Base-by-base conservation (phyloP, 352 stramenopile species). In the Globisporangium parvum region DNA sequence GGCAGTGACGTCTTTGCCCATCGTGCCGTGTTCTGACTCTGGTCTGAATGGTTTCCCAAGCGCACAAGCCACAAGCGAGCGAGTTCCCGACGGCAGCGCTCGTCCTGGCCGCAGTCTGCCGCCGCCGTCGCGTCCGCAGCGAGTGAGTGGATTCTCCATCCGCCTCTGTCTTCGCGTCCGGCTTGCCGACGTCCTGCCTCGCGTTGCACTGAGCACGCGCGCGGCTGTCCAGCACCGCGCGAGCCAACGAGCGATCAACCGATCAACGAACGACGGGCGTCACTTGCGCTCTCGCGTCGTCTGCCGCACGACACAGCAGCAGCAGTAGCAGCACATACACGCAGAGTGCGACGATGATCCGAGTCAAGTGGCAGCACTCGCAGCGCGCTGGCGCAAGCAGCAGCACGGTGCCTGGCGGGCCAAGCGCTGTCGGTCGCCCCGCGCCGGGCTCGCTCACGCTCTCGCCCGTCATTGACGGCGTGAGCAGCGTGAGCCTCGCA, bases 351-450 rank as follows among this genome's bases (percentile, higher is more conserved):
- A 23, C 23, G 14, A 88, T 88, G 77, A 88, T 88, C 70, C 73
- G 73, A 44, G 77, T 88, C 60, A 88, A 85, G 58, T 88, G 77
- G 77, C 71, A 88, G 59, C 73, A 69, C 56, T 79, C 67, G 41
- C 69, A 71, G 53, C 39, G 47, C 40, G 47, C 42, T 17, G 14
- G 23, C 40, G 6, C 31, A 10, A 65, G 57, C 2, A 15, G 24
- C 15, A 21, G 44, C 35, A 28, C 18, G 15, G 33, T n/a, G 12
- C 44, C 46, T 18, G 23, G 37, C 37, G 58, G 63, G 5, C 31
- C 31, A 14, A 63, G 55, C 3, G 58, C 55, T 0, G 15, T 47
- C n/a, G 17, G 41, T 52, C 55, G 65, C 40, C 20, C 50, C 47
- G 56, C 1, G 17, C 41, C 41, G 5, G 41, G 60, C 5, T 57